Evolutionary conservation across 345 rosid species (phyloP).

Genomic region (Raphanus raphanistrum): DNA sequence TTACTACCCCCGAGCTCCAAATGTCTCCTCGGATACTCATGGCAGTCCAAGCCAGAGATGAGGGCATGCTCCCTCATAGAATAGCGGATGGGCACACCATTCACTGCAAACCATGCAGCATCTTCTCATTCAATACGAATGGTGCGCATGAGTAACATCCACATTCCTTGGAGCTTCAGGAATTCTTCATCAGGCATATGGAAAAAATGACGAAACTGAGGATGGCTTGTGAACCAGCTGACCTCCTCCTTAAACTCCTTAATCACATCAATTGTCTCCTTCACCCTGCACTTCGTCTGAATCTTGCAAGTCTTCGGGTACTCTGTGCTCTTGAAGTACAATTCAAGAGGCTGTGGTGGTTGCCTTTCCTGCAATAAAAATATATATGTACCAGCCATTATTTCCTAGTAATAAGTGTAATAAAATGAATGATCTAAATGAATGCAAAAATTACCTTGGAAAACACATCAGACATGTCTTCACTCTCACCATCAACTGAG

Average conservation of each 20-base stretch:
- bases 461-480: not conserved
- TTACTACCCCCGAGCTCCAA: not conserved
- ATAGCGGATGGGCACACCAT: not conserved
- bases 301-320: not conserved
- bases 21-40: not conserved
- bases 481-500: not conserved
- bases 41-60: not conserved
- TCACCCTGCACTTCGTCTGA: not conserved
- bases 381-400: not conserved
- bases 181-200: not conserved
- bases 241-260: not conserved
- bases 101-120: not conserved
- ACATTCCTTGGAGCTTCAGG: not conserved
- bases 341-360: not conserved
- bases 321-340: not conserved
- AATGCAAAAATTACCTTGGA: not conserved
- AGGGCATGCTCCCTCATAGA: not conserved
- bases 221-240: not conserved
- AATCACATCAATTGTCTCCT: not conserved
- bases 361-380: not conserved
- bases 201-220: not conserved
- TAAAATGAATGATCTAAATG: no score
- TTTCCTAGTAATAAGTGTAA: not conserved
- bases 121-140: not conserved
- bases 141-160: not conserved